Conservation (phyloP, 208 protist species). For the Leishmania aethiopica region DNA sequence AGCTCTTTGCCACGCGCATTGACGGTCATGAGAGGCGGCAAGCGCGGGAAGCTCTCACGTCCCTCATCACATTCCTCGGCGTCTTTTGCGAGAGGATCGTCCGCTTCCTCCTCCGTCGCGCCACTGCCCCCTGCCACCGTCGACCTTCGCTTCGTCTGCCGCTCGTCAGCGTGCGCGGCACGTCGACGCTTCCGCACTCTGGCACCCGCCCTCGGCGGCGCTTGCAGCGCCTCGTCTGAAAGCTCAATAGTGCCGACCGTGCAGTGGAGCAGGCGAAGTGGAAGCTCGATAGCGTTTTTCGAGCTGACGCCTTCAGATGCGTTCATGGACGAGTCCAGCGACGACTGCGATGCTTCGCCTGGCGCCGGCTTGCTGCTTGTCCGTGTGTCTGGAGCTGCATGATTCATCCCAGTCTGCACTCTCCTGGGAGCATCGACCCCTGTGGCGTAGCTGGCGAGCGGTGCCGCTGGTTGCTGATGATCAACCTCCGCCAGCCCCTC, state of each 20-base stretch:
- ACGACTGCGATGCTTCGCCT: not conserved
- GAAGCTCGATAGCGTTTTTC: not conserved
- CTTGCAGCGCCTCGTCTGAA: slow-evolving; percentile 2
- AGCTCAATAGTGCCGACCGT: slow-evolving; percentile 22
- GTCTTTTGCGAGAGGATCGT: slow-evolving; percentile 2
- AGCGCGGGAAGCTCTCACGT: not conserved
- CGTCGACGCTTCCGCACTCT: slow-evolving; percentile 1
- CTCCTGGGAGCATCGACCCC: not conserved
- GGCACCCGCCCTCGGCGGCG: not conserved
- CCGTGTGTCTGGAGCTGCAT: not conserved
- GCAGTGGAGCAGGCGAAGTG: slow-evolving; percentile 25
- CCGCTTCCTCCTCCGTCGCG: not conserved
- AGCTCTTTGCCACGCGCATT: slow-evolving; percentile 38
- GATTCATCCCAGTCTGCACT: not conserved
- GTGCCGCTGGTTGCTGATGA: not conserved
- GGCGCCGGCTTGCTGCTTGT: not conserved
- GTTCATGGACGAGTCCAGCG: not conserved
- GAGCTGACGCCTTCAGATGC: not conserved
- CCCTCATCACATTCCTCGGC: slow-evolving; percentile 1
- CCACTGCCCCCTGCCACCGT: not conserved
- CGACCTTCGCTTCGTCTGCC: not conserved
- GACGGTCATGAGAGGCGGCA: slow-evolving; percentile 2
- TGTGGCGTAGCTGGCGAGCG: not conserved
- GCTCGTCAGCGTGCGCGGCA: not conserved
- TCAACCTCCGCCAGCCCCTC: too few species aligned